Conservation (phyloP, 352 stramenopile genomes). For the Plasmopara muralis region DNA sequence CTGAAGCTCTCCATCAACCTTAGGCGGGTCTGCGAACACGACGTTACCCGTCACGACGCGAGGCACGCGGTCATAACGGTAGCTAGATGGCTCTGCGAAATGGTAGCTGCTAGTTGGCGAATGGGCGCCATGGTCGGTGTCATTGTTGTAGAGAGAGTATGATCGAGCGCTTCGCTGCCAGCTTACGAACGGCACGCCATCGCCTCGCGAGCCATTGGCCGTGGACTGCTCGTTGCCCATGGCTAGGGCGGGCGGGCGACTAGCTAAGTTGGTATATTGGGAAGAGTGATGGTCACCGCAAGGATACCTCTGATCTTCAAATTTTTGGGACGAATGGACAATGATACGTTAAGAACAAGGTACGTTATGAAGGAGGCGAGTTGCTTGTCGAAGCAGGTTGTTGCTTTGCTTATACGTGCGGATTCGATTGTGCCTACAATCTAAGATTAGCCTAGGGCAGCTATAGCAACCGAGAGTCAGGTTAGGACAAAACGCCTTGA, state of each 20-base stretch:
- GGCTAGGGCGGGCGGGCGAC: not conserved
- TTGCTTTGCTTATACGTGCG: not conserved
- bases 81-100: slow-evolving; percentile 81
- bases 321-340: not conserved
- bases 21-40: slow-evolving; percentile 62
- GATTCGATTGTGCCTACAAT: not conserved
- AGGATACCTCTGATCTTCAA: not conserved
- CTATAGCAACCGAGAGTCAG: not conserved
- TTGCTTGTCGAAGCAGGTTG: not conserved
- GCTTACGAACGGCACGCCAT: slow-evolving; percentile 65
- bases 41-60: slow-evolving; percentile 38
- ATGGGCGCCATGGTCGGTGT: slow-evolving; percentile 15
- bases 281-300: slow-evolving; percentile 1
- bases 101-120: slow-evolving; percentile 34
- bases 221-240: slow-evolving; percentile 63
- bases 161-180: slow-evolving; percentile 36
- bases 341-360: not conserved
- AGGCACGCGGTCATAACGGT: slow-evolving; percentile 60
- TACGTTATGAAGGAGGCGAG: not conserved
- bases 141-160: slow-evolving; percentile 13
- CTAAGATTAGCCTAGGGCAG: not conserved
- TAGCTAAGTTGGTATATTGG: not conserved
- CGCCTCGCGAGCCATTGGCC: slow-evolving; percentile 23
- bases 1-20: slow-evolving; percentile 56
- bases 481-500: not conserved